phyloP scores from a whole-genome alignment of 495 filamentous ascomycete species.

The Xylaria palmicola region DNA sequence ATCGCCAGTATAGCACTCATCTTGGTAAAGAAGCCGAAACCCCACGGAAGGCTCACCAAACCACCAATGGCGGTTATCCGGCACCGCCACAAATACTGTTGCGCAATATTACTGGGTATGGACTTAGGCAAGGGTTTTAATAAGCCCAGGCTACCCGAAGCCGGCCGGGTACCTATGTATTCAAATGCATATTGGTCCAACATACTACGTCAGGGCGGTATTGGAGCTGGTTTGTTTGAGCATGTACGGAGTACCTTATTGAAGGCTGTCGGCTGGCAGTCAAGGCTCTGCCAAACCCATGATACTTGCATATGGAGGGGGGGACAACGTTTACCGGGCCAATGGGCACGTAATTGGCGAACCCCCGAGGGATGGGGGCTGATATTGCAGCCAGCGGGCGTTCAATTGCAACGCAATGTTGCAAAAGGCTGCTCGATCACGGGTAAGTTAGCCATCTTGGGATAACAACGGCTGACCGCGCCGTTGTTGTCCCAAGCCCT shows the following conservation, averaged over 20 bases:
- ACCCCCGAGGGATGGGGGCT: conserved; percentile 4
- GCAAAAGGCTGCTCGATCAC: conserved; percentile 11
- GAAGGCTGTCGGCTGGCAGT: not conserved
- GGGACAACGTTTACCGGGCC: conserved; percentile 11
- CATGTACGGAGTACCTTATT: not conserved
- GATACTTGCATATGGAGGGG: not conserved
- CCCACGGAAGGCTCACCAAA: not conserved
- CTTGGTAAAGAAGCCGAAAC: conserved; percentile 6
- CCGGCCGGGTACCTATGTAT: not conserved
- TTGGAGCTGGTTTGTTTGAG: not conserved
- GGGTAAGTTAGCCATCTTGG: conserved; percentile 12
- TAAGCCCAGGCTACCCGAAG: not conserved
- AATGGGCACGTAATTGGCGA: conserved; percentile 4
- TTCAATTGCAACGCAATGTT: conserved; percentile 12
- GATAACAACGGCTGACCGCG: conserved; percentile 13
- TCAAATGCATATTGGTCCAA: not conserved
- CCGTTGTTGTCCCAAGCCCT: too few species aligned
- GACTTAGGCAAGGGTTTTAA: not conserved
- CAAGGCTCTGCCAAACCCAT: not conserved
- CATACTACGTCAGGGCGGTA: not conserved
- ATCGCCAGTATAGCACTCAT: not conserved
- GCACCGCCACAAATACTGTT: conserved; percentile 8
- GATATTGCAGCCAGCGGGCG: conserved; percentile 12
- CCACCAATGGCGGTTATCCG: not conserved
- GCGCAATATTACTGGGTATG: too few species aligned